A percentile compares a stretch with the other conserved stretches of the same genome.
Evolutionary conservation across 164 flowering plant species (phyloP).

Genomic region (Platanus orientalis): DNA sequence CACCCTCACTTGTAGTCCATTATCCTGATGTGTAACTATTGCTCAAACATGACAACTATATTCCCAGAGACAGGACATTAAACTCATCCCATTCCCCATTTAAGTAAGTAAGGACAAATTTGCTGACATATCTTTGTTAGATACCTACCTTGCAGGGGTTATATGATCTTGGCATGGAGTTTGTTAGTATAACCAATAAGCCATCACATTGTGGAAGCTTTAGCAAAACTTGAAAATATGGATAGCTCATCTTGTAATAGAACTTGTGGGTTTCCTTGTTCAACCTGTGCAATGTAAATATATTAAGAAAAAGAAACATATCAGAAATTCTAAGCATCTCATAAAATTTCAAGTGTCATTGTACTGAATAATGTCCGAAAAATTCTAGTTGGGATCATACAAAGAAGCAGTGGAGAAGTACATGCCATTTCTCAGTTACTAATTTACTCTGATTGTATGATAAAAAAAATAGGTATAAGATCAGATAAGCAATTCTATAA

Average conservation of each 20-base stretch:
- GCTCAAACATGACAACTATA: neutral
- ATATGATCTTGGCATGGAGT: neutral
- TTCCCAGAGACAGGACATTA: neutral
- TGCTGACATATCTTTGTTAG: neutral
- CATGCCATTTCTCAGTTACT: too few relatives aligned
- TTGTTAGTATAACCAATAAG: neutral
- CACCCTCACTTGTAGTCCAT: too few relatives aligned
- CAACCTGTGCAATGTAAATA: conserved; percentile 48
- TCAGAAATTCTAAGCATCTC: neutral
- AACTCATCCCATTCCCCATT: neutral
- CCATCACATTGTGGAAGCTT: conserved; percentile 64
- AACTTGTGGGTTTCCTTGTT: conserved; percentile 72
- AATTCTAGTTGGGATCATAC: too few relatives aligned
- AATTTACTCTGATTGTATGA: too few relatives aligned
- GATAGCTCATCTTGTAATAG: conserved; percentile 56
- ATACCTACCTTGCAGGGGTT: neutral
- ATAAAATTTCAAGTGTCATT: too few relatives aligned
- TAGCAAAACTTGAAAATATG: conserved; percentile 68
- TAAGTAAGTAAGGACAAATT: neutral
- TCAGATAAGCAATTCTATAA: too few relatives aligned
- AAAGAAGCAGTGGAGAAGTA: too few relatives aligned
- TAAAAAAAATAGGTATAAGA: too few relatives aligned
- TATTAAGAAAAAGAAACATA: neutral
- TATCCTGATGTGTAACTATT: too few relatives aligned
- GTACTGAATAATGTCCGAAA: too few relatives aligned